Conservation (phyloP, 2,329 filamentous ascomycete genomes). For the Colletotrichum sp. region DNA sequence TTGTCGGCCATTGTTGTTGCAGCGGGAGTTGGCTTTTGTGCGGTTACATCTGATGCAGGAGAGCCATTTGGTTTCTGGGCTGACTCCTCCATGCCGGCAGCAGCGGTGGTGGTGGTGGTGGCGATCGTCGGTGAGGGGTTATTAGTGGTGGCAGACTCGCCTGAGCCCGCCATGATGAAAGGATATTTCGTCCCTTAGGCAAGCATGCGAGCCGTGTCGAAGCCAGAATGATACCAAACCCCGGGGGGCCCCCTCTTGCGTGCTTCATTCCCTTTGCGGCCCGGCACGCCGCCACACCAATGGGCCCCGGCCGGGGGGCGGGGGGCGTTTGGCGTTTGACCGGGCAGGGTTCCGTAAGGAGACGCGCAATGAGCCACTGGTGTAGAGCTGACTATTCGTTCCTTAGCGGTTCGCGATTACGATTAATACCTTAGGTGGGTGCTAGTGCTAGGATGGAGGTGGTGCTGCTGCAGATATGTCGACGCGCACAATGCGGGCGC, state of each 20-base stretch:
- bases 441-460: neutral
- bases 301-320: neutral
- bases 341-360: neutral
- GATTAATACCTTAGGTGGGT: neutral
- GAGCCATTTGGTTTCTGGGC: constrained; percentile 17
- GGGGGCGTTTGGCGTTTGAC: neutral
- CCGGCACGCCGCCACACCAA: no score
- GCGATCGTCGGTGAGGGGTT: neutral
- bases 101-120: constrained; percentile 14
- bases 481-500: neutral
- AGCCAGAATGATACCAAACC: neutral
- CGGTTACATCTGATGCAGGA: constrained; percentile 25
- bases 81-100: constrained; percentile 25
- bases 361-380: neutral
- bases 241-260: neutral
- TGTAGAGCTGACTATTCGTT: neutral
- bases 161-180: constrained; percentile 21
- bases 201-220: constrained; percentile 3
- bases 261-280: constrained; percentile 10
- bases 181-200: neutral
- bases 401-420: neutral
- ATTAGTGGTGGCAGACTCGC: constrained; percentile 7
- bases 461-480: neutral
- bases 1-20: constrained; percentile 33
- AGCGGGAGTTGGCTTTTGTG: constrained; percentile 31